These are phyloP conservation scores for Xylaria sp. DNA, from an alignment of 2,329 filamentous ascomycete genomes.

Conservation along the genomic window DNA sequence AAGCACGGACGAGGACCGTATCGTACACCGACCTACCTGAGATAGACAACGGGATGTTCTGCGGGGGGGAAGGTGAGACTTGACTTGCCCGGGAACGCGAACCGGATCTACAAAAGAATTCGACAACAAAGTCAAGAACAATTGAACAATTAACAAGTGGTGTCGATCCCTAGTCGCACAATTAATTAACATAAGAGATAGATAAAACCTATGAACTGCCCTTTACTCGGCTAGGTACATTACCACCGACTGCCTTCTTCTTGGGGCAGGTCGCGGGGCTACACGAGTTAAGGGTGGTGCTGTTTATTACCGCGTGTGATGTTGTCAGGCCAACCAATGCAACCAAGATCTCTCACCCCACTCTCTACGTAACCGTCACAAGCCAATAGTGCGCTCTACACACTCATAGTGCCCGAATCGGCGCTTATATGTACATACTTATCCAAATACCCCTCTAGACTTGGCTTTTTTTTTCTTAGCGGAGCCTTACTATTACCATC, in stretches of 20 bases:
- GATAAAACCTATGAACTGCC: not conserved
- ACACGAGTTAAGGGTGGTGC: slow-evolving; percentile 1
- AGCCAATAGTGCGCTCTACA: slow-evolving; percentile 11
- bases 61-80: slow-evolving; percentile 7
- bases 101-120: slow-evolving; percentile 27
- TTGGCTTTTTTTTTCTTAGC: slow-evolving; percentile 6
- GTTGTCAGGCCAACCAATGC: slow-evolving; percentile 33
- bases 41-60: not conserved
- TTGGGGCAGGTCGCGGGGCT: slow-evolving; percentile 31
- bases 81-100: slow-evolving; percentile 10
- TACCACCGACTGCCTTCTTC: slow-evolving; percentile 20
- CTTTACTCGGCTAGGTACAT: slow-evolving; percentile 7
- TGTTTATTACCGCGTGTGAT: slow-evolving; percentile 33
- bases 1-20: slow-evolving; percentile 24
- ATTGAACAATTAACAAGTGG: slow-evolving; percentile 1
- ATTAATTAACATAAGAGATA: not conserved
- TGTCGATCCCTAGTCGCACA: not conserved
- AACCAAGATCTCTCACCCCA: not conserved
- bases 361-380: not conserved
- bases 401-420: not conserved
- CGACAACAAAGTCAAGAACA: not conserved
- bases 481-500: not conserved
- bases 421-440: not conserved
- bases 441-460: not conserved
- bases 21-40: not conserved